Conservation (phyloP, 2,329 filamentous ascomycete genomes). For the Periconia macrospinosa region DNA sequence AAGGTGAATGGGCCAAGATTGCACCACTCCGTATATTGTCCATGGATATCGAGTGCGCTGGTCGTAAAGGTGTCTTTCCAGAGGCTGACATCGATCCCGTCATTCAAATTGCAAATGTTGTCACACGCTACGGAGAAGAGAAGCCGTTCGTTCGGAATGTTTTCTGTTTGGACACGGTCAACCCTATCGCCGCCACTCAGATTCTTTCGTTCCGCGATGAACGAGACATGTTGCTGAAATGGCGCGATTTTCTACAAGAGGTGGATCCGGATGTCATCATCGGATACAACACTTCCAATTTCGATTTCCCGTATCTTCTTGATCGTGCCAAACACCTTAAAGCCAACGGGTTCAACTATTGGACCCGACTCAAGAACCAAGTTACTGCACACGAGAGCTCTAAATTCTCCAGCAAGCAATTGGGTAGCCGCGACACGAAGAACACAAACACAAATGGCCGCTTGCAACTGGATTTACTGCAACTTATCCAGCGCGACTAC, state of each 20-base stretch:
- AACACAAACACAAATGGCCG: constrained; percentile 92
- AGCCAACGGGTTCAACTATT: constrained; percentile 77
- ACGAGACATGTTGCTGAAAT: constrained; percentile 86
- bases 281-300: constrained; percentile 98
- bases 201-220: constrained; percentile 82
- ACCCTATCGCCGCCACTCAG: constrained; percentile 91
- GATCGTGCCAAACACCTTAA: constrained; percentile 86
- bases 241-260: constrained; percentile 86
- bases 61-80: constrained; percentile 95
- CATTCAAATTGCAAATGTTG: constrained; percentile 96
- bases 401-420: constrained; percentile 96
- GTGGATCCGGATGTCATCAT: constrained; percentile 97
- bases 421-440: constrained; percentile 95
- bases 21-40: constrained; percentile 89
- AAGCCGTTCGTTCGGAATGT: constrained; percentile 97
- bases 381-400: constrained; percentile 74
- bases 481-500: constrained; percentile 91
- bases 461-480: constrained; percentile 89
- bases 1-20: constrained; percentile 98
- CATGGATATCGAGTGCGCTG: constrained; percentile 98
- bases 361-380: constrained; percentile 75
- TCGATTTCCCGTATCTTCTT: constrained; percentile 95
- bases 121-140: constrained; percentile 90
- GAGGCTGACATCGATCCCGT: constrained; percentile 90
- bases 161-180: constrained; percentile 91